A percentile compares a stretch with the other conserved stretches of the same genome.
These are phyloP conservation scores for Talaromyces proteolyticus DNA, from an alignment of 495 filamentous ascomycete genomes.

Conservation along the genomic window DNA sequence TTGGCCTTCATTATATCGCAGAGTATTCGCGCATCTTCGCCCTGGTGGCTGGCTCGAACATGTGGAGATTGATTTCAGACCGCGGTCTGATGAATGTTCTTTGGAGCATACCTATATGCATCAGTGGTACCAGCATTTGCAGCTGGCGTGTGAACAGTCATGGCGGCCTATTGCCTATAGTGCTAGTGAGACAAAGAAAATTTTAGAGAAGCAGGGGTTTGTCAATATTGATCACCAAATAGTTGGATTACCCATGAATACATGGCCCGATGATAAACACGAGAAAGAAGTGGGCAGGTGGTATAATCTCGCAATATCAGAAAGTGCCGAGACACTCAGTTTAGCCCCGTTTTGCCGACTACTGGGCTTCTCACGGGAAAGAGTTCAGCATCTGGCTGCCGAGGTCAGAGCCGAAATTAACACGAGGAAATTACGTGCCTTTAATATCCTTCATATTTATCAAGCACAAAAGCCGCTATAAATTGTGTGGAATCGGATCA, in stretches of 20 bases:
- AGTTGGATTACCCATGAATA: constrained; percentile 67
- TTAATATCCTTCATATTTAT: not conserved
- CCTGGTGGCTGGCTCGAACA: constrained; percentile 83
- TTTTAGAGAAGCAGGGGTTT: constrained; percentile 68
- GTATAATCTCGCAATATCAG: constrained; percentile 73
- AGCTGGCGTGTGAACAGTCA: constrained; percentile 59
- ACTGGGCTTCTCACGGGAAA: not conserved
- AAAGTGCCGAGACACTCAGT: constrained; percentile 23
- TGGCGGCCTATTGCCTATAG: constrained; percentile 63
- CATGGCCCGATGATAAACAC: constrained; percentile 67
- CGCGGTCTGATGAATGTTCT: constrained; percentile 65
- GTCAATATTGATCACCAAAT: constrained; percentile 71
- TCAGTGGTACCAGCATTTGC: constrained; percentile 64
- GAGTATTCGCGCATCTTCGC: constrained; percentile 70
- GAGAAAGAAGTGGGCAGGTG: constrained; percentile 69
- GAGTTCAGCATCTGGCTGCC: not conserved
- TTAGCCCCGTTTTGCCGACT: not conserved
- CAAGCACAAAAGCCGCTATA: not conserved
- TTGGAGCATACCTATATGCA: constrained; percentile 42
- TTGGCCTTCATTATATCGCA: constrained; percentile 71
- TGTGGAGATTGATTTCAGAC: constrained; percentile 79
- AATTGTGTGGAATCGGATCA: no score
- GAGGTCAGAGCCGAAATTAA: not conserved
- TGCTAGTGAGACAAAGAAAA: constrained; percentile 49
- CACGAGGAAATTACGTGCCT: not conserved